These are phyloP conservation scores for Oryza coarctata DNA, from an alignment of 176 grass and related monocot species.

Conservation along the genomic window DNA sequence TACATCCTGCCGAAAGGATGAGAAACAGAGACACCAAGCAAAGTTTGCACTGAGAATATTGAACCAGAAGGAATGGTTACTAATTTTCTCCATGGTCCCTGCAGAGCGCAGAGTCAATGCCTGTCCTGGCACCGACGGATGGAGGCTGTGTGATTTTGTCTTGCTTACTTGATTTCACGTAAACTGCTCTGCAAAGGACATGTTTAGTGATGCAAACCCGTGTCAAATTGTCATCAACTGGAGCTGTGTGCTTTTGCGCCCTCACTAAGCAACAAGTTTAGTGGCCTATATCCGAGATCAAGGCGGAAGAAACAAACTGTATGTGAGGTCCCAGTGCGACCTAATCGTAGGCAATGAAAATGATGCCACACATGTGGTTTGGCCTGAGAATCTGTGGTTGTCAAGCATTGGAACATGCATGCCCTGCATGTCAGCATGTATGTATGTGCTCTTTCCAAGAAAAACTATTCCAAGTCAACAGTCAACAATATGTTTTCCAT, in stretches of 20 bases:
- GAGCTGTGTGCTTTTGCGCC: neutral
- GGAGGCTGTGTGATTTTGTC: neutral
- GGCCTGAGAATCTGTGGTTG: neutral
- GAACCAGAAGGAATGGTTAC: neutral
- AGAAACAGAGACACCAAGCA: neutral
- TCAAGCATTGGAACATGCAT: constrained; percentile 9
- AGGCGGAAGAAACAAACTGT: neutral
- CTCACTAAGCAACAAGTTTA: neutral
- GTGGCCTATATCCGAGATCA: neutral
- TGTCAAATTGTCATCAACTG: neutral
- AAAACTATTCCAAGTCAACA: neutral
- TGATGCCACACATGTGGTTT: neutral
- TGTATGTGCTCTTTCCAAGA: neutral
- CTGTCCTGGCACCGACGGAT: constrained; percentile 6
- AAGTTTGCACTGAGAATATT: neutral
- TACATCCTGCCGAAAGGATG: neutral
- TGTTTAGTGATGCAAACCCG: neutral
- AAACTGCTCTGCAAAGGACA: neutral
- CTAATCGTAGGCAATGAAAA: neutral
- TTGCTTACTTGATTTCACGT: neutral
- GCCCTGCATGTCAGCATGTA: neutral
- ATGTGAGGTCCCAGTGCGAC: neutral
- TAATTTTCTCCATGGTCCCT: neutral
- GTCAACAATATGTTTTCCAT: neutral
- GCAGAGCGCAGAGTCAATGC: neutral